Base-by-base conservation (phyloP, 2,329 filamentous ascomycete genomes). In the Ophiostoma himal-ulmi region DNA sequence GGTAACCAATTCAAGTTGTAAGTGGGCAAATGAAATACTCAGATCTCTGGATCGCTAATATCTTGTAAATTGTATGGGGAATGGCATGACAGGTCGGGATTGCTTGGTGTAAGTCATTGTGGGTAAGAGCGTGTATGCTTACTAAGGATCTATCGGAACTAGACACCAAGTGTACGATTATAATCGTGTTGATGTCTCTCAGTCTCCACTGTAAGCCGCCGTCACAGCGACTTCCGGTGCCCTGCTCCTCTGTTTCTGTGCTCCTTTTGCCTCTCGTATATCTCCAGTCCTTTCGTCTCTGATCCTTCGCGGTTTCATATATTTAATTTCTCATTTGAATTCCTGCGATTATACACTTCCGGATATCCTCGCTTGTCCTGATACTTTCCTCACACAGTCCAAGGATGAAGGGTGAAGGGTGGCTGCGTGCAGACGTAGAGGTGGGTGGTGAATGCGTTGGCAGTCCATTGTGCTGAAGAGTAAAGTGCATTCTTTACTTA, bases 191-290 rank as follows among this genome's bases (percentile, higher is more conserved):
- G n/a, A 34, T 8, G 26, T 62, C 57, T 17, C 26, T 36, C 13
- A 20, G 14, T 62, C 26, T 22, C 57, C 57, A 62, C 57, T 36
- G 14, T 36, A 62, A 62, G 57, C 57, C 57, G 57, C 30, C 57
- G 30, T 62, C 57, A 62, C 57, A 62, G 57, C 57, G 57, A 62
- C 57, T 36, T 62, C 57, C 57, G 30, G 20, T 34, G n/a, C 57
- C 14, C 8, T 57, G n/a, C 8, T n/a, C 52, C 8, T 10, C 26
- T 26, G n/a, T 13, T 57, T 26, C n/a, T 22, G 3, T 57, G 14
- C 30, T 26, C n/a, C 57, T 17, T 8, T 62, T 62, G 57, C 54
- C 54, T 34, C 57, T 60, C n/a, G 20, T 48, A 48, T 48, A 20
- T 48, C 8, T 39, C 11, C 30, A 3, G 37, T 39, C 37, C 17